phyloP scores from a whole-genome alignment of 148 eudicot genomes.

The Polygonum aviculare region DNA sequence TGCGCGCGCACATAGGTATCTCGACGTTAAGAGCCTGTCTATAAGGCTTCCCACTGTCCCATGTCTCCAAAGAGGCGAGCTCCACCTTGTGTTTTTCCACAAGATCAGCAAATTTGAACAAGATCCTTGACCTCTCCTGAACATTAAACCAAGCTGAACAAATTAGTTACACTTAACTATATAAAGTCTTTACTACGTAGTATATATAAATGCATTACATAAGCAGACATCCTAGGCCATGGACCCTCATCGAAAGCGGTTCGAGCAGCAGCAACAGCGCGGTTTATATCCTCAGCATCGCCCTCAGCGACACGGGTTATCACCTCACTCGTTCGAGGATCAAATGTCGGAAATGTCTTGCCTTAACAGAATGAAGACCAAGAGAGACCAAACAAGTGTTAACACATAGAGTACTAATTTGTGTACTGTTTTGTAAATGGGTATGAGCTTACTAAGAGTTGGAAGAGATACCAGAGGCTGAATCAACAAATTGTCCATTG shows the following conservation, averaged over 20 bases:
- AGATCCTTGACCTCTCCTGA: slow-evolving; percentile 48
- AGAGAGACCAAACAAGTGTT: not conserved
- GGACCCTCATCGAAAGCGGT: slow-evolving; percentile 98
- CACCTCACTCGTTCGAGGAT: slow-evolving; percentile 84
- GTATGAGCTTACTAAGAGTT: not conserved
- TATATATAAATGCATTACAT: slow-evolving; percentile 26
- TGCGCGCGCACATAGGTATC: slow-evolving; percentile 40
- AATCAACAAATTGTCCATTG: slow-evolving; percentile 81
- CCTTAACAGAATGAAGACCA: slow-evolving; percentile 29
- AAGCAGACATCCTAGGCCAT: slow-evolving; percentile 96
- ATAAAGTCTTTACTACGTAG: no score
- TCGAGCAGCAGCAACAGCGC: slow-evolving; percentile 89
- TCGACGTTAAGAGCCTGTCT: slow-evolving; percentile 35
- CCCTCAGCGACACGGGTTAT: slow-evolving; percentile 82
- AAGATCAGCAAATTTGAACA: slow-evolving; percentile 52
- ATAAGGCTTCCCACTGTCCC: slow-evolving; percentile 57
- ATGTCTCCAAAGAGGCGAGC: slow-evolving; percentile 53
- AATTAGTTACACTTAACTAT: no score
- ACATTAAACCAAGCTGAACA: not conserved
- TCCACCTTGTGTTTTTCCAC: slow-evolving; percentile 51
- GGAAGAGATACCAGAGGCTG: slow-evolving; percentile 66
- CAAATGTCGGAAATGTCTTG: slow-evolving; percentile 82
- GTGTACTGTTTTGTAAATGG: not conserved
- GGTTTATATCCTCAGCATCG: slow-evolving; percentile 67
- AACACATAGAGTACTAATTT: not conserved